Base-by-base conservation (phyloP, 169 alveolate species). In the Neospora caninum region DNA sequence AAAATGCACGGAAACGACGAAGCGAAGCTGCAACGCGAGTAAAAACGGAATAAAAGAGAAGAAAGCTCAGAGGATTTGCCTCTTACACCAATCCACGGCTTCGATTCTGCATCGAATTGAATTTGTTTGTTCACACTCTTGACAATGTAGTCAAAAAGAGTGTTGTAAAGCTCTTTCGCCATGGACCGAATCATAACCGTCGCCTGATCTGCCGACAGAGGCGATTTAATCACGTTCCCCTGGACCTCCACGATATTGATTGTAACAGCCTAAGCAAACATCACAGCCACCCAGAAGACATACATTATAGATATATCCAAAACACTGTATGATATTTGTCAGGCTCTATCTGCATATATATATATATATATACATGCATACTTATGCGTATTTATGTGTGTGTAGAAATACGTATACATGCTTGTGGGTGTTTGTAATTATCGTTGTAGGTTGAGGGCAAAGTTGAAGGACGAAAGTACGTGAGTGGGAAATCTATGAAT, bases 131-230 rank as follows among this genome's bases (percentile, higher is more conserved):
- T 92, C 42, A 92, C 78, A 36, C 92, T 36, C n/a, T 82, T 42
- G 69, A 92, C 89, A 41, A 92, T 45, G 58, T 43, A 92, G 73
- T 92, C 95, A 42, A 92, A 92, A 27, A 73, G 54, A 38, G 78
- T 70, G 69, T 92, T 92, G 92, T 92, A 92, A 1, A 84, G 78
- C 53, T 92, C 95, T 86, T 92, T 92, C 13, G 95, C 95, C 92
- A 92, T 83, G 25, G 95, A 73, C 36, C 92, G 87, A 64, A 80
- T 45, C 91, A 92, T 82, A 7, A 86, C 80, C 70, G 53, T 9
- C 54, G 95, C 92, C 84, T 92, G 93, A 0, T 92, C 95, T 34
- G 95, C 95, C 39, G 92, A 83, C 0, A 80, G 80, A 18, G 95
- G 91, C 10, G 92, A 80, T 36, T 92, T 82, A 0, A 92, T 92